Conservation (phyloP, 1,284 basidiomycete genomes). For the Fistulinella cinereoalba region DNA sequence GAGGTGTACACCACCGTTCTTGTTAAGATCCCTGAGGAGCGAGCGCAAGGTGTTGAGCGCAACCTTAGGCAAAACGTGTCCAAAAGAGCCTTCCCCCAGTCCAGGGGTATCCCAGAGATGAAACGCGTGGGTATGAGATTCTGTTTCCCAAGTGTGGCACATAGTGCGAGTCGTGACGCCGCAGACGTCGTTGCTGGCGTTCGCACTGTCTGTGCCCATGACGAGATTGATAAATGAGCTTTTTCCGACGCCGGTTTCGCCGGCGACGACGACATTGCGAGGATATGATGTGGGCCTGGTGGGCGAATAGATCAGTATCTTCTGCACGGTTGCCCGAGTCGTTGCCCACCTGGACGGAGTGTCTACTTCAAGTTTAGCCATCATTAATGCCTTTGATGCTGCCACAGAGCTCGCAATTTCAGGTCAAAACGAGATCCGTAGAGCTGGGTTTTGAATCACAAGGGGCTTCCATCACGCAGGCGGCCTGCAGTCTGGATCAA, state of each 20-base stretch:
- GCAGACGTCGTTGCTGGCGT: conserved; percentile 22
- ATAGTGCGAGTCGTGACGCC: conserved; percentile 22
- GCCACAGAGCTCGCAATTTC: no score
- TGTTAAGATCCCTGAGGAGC: conserved; percentile 25
- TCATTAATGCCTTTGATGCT: no score
- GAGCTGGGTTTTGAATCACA: no score
- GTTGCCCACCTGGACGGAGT: not conserved
- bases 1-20: conserved; percentile 29
- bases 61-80: conserved; percentile 19
- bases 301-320: not conserved
- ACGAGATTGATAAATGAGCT: conserved; percentile 29
- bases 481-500: no score
- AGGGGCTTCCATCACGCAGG: no score
- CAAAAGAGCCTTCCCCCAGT: conserved; percentile 26
- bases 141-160: conserved; percentile 18
- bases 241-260: no score
- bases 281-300: conserved; percentile 1
- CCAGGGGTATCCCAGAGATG: conserved; percentile 32
- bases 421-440: no score
- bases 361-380: no score
- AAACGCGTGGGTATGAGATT: conserved; percentile 16
- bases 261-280: conserved; percentile 26
- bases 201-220: conserved; percentile 11
- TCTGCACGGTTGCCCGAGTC: no score
- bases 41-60: conserved; percentile 20